phyloP scores from a whole-genome alignment of 176 grass and related monocot species.

The Carex parvula region DNA sequence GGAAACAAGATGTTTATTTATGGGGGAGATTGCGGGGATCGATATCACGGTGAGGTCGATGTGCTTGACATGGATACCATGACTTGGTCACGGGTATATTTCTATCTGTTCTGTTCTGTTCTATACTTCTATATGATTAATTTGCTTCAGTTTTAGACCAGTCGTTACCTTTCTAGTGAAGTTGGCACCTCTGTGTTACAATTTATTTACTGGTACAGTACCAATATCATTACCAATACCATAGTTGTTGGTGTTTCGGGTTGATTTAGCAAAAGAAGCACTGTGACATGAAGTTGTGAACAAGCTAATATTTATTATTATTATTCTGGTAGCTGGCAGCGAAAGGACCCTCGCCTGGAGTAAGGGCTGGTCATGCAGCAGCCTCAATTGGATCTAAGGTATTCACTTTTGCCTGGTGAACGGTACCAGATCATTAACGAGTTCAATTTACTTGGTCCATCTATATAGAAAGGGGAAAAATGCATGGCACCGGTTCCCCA shows the following conservation, averaged over 20 bases:
- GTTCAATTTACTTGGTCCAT: background rate
- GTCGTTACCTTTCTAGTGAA: background rate
- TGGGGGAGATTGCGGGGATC: constrained; percentile 84
- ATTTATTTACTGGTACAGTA: background rate
- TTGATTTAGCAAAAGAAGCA: background rate
- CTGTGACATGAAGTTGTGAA: background rate
- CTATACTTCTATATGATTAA: background rate
- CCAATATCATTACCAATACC: background rate
- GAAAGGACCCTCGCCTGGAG: constrained; percentile 73
- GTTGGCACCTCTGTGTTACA: too few species aligned
- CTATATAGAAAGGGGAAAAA: background rate
- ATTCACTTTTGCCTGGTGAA: background rate
- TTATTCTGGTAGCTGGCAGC: constrained; percentile 49
- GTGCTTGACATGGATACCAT: constrained; percentile 75
- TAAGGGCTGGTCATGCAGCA: constrained; percentile 87
- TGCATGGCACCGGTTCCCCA: background rate
- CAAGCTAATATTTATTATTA: background rate
- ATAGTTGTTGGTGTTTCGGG: background rate
- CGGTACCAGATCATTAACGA: background rate
- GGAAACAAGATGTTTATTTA: constrained; percentile 63
- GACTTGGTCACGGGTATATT: constrained; percentile 80
- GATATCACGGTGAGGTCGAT: constrained; percentile 88
- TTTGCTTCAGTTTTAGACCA: background rate
- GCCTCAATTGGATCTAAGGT: constrained; percentile 75
- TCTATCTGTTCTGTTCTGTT: background rate